Evolutionary conservation across 2,329 filamentous ascomycete species (phyloP).

Genomic region (Hortaea sp.): DNA sequence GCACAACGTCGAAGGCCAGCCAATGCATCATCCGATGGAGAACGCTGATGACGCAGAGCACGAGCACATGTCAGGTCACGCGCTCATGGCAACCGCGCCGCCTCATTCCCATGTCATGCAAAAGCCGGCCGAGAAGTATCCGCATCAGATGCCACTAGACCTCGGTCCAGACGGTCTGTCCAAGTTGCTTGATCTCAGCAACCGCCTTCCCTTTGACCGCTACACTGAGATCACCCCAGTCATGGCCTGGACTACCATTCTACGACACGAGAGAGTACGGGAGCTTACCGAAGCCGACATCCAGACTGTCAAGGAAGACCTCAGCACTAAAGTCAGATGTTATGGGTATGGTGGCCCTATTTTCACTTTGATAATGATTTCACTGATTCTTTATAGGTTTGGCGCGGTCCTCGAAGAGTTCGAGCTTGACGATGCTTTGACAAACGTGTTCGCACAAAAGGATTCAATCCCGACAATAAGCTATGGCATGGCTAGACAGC

Average conservation of each 20-base stretch:
- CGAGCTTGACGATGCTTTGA: slow-evolving; percentile 67
- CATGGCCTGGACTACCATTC: slow-evolving; percentile 80
- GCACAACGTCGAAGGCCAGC: slow-evolving; percentile 32
- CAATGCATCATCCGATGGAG: slow-evolving; percentile 27
- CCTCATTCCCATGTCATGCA: slow-evolving; percentile 54
- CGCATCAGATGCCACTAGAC: slow-evolving; percentile 64
- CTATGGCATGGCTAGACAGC: not conserved
- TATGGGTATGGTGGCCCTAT: slow-evolving; percentile 58
- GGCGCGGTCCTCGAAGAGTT: slow-evolving; percentile 63
- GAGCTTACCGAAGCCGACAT: slow-evolving; percentile 62
- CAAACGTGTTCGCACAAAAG: slow-evolving; percentile 56
- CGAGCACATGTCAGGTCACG: slow-evolving; percentile 65
- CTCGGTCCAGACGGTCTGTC: slow-evolving; percentile 65
- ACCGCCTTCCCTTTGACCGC: slow-evolving; percentile 57
- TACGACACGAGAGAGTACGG: slow-evolving; percentile 58
- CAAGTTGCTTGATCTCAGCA: slow-evolving; percentile 75
- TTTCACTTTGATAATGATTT: not conserved
- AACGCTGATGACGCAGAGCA: slow-evolving; percentile 43
- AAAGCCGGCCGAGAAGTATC: slow-evolving; percentile 46
- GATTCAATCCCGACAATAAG: slow-evolving; percentile 2
- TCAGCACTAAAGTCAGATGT: slow-evolving; percentile 74
- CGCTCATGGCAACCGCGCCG: slow-evolving; percentile 85
- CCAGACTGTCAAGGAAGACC: slow-evolving; percentile 58
- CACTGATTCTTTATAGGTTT: slow-evolving; percentile 36
- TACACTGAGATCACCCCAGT: slow-evolving; percentile 90